Conservation (phyloP, 768 basidiomycete genomes). For the Artomyces pyxidatus region DNA sequence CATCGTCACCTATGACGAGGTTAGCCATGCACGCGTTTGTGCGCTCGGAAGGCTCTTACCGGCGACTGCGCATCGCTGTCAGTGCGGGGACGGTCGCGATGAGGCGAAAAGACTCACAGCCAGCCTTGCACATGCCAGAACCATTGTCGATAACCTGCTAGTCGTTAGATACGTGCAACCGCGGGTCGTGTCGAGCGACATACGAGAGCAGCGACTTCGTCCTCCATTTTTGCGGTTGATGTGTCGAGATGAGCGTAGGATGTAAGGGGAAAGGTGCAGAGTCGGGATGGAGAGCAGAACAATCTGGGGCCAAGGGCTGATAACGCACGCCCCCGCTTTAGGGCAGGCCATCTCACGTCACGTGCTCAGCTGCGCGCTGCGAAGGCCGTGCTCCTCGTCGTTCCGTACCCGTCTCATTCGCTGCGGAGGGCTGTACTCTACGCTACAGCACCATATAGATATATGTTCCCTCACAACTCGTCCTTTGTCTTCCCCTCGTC, state of each 20-base stretch:
- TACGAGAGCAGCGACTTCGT: conserved; percentile 52
- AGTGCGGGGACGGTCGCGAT: conserved; percentile 47
- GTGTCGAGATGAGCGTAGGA: too few relatives aligned
- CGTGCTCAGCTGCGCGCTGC: too few relatives aligned
- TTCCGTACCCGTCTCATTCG: too few relatives aligned
- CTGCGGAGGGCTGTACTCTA: too few relatives aligned
- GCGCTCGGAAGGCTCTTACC: conserved; percentile 11
- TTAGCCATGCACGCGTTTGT: conserved; percentile 25
- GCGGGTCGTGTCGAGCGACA: conserved; percentile 12
- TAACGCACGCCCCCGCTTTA: too few relatives aligned
- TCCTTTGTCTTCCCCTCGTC: conserved; percentile 27
- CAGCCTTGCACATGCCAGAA: conserved; percentile 99
- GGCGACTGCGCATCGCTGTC: conserved; percentile 76
- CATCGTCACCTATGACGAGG: conserved; percentile 85
- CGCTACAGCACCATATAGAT: too few relatives aligned
- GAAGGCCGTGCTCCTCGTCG: too few relatives aligned
- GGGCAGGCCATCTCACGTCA: too few relatives aligned
- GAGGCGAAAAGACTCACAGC: conserved; percentile 50
- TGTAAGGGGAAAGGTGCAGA: too few relatives aligned
- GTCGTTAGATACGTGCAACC: neutral
- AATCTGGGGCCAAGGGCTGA: too few relatives aligned
- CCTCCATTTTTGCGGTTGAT: conserved; percentile 38
- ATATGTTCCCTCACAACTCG: conserved; percentile 27
- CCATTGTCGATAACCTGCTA: conserved; percentile 79
- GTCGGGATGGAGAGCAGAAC: too few relatives aligned